Conservation (phyloP, 2,329 filamentous ascomycete species). For the Colletotrichum sojae region DNA sequence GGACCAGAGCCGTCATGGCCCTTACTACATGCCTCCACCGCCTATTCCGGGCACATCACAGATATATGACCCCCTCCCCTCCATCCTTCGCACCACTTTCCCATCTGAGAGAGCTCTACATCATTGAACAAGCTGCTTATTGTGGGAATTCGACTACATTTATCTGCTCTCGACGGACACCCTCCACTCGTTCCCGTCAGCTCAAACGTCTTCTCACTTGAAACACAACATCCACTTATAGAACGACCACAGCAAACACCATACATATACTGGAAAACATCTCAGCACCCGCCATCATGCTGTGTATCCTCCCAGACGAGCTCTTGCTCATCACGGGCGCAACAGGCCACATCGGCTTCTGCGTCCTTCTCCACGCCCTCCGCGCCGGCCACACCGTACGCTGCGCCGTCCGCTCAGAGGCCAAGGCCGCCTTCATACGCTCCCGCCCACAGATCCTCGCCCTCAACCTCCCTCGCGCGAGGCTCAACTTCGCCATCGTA, state of each 20-base stretch:
- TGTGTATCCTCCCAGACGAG: conserved; percentile 37
- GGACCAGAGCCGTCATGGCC: conserved; percentile 6
- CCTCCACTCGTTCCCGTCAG: conserved; percentile 15
- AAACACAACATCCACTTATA: conserved; percentile 9
- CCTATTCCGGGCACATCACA: neutral
- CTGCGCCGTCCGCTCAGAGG: conserved; percentile 48
- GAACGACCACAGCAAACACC: neutral
- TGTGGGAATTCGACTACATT: conserved; percentile 9
- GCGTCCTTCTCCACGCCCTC: conserved; percentile 46
- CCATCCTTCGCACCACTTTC: conserved; percentile 9
- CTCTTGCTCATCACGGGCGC: conserved; percentile 48
- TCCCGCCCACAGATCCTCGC: conserved; percentile 36
- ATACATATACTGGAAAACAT: neutral
- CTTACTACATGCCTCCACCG: neutral
- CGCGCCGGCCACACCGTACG: conserved; percentile 48
- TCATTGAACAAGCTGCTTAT: neutral
- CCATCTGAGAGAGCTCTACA: conserved; percentile 5
- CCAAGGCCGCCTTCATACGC: conserved; percentile 38
- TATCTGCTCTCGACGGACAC: conserved; percentile 15
- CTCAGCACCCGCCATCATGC: conserved; percentile 24
- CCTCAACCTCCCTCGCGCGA: conserved; percentile 38
- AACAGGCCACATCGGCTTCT: conserved; percentile 51
- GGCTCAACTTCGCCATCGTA: conserved; percentile 50
- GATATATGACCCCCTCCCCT: conserved; percentile 30
- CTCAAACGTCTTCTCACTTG: neutral